These are phyloP conservation scores for Arthrobotrys conoides DNA, from an alignment of 2,329 filamentous ascomycete genomes.

Conservation along the genomic window DNA sequence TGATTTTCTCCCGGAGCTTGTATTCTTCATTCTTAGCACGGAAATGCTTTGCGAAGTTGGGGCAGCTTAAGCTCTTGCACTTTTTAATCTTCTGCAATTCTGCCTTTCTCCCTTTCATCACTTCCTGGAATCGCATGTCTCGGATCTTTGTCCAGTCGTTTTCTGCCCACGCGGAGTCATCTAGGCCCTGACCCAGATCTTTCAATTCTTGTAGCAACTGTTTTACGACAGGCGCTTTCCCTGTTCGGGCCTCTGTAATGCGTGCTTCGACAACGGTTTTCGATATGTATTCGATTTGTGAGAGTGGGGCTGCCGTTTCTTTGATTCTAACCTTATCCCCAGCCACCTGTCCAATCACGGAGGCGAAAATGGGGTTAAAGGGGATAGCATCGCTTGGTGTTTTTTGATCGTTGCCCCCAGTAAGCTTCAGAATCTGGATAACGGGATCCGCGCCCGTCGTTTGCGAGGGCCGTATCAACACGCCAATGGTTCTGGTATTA, in stretches of 20 bases:
- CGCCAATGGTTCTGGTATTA: constrained; percentile 61
- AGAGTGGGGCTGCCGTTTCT: constrained; percentile 74
- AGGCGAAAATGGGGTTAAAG: constrained; percentile 80
- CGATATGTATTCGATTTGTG: constrained; percentile 87
- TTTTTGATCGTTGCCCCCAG: constrained; percentile 61
- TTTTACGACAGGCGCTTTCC: constrained; percentile 70
- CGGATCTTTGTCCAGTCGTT: constrained; percentile 85
- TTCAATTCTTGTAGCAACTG: constrained; percentile 79
- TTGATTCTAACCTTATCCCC: constrained; percentile 77
- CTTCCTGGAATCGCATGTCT: constrained; percentile 83
- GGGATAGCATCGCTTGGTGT: constrained; percentile 71
- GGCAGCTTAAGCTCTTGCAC: constrained; percentile 78
- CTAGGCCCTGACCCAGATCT: constrained; percentile 81
- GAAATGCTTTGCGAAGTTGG: constrained; percentile 89
- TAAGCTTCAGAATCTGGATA: constrained; percentile 62
- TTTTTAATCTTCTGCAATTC: constrained; percentile 76
- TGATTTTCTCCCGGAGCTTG: constrained; percentile 94
- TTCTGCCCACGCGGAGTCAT: constrained; percentile 82
- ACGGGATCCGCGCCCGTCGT: constrained; percentile 73
- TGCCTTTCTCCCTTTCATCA: constrained; percentile 79
- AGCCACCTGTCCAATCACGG: constrained; percentile 77
- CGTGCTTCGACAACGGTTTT: constrained; percentile 74
- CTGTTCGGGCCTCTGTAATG: constrained; percentile 67
- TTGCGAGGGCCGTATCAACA: constrained; percentile 69
- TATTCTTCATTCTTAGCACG: constrained; percentile 97